Evolutionary conservation across 306 rosid species (phyloP).

Genomic region (Benincasa hispida): DNA sequence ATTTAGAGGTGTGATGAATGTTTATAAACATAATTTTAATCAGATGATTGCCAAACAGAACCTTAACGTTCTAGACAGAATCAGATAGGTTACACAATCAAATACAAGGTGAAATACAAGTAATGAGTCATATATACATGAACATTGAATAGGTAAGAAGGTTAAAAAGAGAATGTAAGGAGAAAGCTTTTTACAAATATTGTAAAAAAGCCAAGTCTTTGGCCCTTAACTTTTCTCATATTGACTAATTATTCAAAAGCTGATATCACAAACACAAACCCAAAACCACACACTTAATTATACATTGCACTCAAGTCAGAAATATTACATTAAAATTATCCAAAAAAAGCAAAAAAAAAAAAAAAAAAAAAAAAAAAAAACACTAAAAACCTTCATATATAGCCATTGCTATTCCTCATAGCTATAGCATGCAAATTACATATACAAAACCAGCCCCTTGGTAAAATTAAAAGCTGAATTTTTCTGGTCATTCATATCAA

Average conservation of each 20-base stretch:
- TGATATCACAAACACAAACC: conserved; percentile 3
- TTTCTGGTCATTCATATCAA: background rate
- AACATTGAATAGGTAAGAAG: background rate
- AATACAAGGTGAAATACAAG: too few relatives aligned
- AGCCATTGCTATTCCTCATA: background rate
- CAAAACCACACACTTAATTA: background rate
- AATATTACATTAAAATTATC: background rate
- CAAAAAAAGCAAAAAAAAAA: background rate
- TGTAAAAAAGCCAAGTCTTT: background rate
- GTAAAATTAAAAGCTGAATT: conserved; percentile 1
- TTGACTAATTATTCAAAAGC: conserved; percentile 8
- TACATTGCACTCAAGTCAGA: conserved; percentile 1
- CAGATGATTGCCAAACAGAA: too few relatives aligned
- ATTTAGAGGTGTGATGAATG: too few relatives aligned
- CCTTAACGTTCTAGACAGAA: too few relatives aligned
- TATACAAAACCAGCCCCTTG: background rate
- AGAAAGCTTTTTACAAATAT: background rate
- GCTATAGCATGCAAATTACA: background rate
- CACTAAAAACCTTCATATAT: background rate
- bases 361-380: background rate
- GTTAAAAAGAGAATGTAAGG: background rate
- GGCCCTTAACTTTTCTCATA: background rate
- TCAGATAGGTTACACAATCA: background rate
- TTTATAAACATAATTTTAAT: too few relatives aligned
- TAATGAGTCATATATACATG: background rate